Evolutionary conservation across 148 eudicot genomes (phyloP).

Genomic region (Spergularia marina): DNA sequence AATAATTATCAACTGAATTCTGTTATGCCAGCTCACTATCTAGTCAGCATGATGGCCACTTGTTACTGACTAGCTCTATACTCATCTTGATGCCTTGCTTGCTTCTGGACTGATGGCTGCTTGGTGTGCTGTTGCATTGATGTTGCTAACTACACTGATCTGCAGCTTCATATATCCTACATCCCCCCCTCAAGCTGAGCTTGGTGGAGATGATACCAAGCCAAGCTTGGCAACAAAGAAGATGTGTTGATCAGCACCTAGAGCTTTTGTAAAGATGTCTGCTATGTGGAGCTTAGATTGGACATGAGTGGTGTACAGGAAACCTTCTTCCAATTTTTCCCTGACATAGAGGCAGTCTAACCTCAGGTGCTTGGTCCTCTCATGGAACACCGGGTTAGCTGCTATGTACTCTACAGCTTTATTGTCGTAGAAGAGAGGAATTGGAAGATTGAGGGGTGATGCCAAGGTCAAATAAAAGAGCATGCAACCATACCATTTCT

Average conservation of each 20-base stretch:
- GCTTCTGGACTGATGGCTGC: no score
- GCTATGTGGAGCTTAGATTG: not conserved
- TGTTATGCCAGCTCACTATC: no score
- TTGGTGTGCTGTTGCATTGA: no score
- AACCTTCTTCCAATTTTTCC: not conserved
- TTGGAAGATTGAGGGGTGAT: not conserved
- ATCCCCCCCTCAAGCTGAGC: no score
- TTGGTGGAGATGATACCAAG: no score
- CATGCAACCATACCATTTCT: not conserved
- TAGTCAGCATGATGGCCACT: no score
- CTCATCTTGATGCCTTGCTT: no score
- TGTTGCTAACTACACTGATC: no score
- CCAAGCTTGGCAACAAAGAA: no score
- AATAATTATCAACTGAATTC: no score
- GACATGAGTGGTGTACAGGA: not conserved
- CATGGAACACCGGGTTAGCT: not conserved
- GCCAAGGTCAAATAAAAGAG: not conserved
- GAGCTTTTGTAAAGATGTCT: not conserved
- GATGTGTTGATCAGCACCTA: not conserved
- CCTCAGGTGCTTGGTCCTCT: not conserved
- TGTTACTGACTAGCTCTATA: no score
- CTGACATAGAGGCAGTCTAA: not conserved
- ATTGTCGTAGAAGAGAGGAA: not conserved
- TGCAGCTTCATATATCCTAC: no score
- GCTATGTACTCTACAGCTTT: not conserved